Conservation (phyloP, 2,329 filamentous ascomycete species). For the Talaromyces funiculosus region DNA sequence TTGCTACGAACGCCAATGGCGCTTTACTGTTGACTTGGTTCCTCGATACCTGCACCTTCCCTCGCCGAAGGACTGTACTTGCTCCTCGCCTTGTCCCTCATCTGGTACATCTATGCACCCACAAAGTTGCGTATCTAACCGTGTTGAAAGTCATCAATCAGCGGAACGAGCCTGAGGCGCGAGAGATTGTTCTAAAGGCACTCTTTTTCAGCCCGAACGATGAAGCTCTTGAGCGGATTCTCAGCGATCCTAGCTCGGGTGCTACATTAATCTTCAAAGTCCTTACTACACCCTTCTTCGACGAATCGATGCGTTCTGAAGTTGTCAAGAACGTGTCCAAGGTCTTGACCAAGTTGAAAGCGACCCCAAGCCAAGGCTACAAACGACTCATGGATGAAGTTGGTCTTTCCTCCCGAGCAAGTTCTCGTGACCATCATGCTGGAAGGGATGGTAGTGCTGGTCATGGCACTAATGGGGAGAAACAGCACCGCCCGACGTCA, state of each 20-base stretch:
- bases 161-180: conserved; percentile 85
- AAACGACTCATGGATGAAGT: conserved; percentile 99
- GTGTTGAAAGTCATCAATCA: conserved; percentile 98
- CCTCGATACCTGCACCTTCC: conserved; percentile 95
- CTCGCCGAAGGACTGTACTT: conserved; percentile 80
- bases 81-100: conserved; percentile 89
- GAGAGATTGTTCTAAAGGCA: conserved; percentile 82
- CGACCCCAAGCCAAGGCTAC: conserved; percentile 90
- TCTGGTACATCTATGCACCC: conserved; percentile 90
- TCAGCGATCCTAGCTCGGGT: conserved; percentile 85
- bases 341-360: conserved; percentile 83
- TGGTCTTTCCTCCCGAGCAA: conserved; percentile 61
- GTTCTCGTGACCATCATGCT: conserved; percentile 36
- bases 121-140: conserved; percentile 96
- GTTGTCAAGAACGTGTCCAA: conserved; percentile 89
- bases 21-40: conserved; percentile 95
- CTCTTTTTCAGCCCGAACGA: conserved; percentile 89
- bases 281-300: conserved; percentile 92
- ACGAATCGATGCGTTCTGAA: conserved; percentile 79
- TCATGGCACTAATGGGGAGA: conserved; percentile 33
- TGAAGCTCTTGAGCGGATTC: conserved; percentile 78
- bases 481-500: conserved; percentile 38
- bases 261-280: conserved; percentile 98
- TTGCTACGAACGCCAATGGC: conserved; percentile 93
- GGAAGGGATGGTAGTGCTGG: conserved; percentile 30